Evolutionary conservation across 768 basidiomycete species (phyloP).

Genomic region (Hericium rajendrae): DNA sequence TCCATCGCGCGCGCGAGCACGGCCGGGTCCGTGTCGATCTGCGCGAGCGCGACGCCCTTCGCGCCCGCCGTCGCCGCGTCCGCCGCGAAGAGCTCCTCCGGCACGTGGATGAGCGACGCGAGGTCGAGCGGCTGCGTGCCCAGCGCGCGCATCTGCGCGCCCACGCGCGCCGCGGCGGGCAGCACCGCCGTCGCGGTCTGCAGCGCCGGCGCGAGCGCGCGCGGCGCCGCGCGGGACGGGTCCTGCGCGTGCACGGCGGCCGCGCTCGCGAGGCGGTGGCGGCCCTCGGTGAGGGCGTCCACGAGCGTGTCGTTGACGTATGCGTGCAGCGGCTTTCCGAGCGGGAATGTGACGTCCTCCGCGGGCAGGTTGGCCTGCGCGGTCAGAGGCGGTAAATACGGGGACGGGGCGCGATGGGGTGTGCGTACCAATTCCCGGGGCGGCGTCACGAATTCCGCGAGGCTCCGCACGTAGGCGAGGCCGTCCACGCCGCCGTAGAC

Average conservation of each 20-base stretch:
- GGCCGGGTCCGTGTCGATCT: conserved; percentile 27
- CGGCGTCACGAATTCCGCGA: conserved; percentile 57
- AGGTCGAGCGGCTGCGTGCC: conserved; percentile 28
- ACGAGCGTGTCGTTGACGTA: conserved; percentile 7
- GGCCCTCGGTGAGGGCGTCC: conserved; percentile 8
- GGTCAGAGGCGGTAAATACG: background rate
- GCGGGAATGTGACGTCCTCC: background rate
- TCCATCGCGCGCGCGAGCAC: conserved; percentile 48
- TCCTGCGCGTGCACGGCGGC: background rate
- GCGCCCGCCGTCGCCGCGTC: conserved; percentile 22
- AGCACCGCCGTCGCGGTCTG: conserved; percentile 7
- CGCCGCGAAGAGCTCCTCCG: conserved; percentile 31
- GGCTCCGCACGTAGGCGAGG: conserved; percentile 63
- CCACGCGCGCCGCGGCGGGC: conserved; percentile 13
- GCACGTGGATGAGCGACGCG: conserved; percentile 30
- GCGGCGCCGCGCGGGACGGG: background rate
- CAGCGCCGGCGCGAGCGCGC: background rate
- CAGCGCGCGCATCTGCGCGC: conserved; percentile 11
- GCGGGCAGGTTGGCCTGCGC: background rate
- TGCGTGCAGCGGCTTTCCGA: background rate
- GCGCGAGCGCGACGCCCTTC: background rate
- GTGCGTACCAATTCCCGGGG: conserved; percentile 8
- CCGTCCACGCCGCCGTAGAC: conserved; percentile 77
- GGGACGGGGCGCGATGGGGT: background rate
- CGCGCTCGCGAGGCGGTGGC: conserved; percentile 6